Conservation (phyloP, 306 rosid species). For the Trifolium subterraneum region DNA sequence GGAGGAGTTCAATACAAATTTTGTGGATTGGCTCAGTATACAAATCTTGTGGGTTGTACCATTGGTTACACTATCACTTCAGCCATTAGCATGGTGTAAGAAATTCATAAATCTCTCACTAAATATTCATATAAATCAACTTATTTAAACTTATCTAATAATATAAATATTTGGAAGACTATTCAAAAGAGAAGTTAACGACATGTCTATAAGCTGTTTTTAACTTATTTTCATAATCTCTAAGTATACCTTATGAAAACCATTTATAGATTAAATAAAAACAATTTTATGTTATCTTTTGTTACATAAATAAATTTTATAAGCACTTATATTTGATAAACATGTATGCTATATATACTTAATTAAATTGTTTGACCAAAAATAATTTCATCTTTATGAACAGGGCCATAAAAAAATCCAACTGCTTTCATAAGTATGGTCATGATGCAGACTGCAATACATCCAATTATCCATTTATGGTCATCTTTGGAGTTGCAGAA, state of each 20-base stretch:
- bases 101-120: conserved; percentile 1
- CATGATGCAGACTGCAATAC: conserved; percentile 30
- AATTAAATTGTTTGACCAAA: too few species aligned
- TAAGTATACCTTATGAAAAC: too few species aligned
- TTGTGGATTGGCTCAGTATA: conserved; percentile 47
- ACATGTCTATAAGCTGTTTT: too few species aligned
- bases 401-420: conserved; percentile 49
- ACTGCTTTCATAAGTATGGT: conserved; percentile 50
- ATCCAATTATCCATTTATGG: conserved; percentile 40
- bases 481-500: conserved; percentile 36
- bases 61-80: conserved; percentile 53
- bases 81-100: conserved; percentile 59
- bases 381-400: not conserved
- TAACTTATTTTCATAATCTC: too few species aligned
- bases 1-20: conserved; percentile 42
- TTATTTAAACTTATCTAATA: not conserved
- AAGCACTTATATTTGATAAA: too few species aligned
- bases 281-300: too few species aligned
- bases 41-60: conserved; percentile 41
- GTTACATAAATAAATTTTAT: too few species aligned
- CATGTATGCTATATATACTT: too few species aligned
- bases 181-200: too few species aligned
- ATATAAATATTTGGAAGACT: not conserved
- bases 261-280: too few species aligned
- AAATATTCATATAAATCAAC: not conserved